Evolutionary conservation across 192 early-diverging fungal species (phyloP).

Genomic region (Coemansia sp.): DNA sequence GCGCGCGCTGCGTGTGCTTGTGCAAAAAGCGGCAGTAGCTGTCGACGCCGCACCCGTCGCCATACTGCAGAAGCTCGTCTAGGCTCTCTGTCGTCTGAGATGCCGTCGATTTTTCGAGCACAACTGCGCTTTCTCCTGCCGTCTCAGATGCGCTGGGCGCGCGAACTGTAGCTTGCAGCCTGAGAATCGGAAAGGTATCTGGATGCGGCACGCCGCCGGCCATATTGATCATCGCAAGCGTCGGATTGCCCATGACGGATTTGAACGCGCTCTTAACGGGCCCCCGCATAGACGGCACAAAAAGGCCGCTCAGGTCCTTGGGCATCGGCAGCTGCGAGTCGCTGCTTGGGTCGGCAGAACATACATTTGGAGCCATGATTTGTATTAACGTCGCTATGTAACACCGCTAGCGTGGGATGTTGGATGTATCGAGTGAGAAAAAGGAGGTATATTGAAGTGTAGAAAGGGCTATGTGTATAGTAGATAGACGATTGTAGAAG

Average conservation of each 20-base stretch:
- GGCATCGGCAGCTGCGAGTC: slow-evolving; percentile 17
- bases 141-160: slow-evolving; percentile 16
- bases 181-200: slow-evolving; percentile 61
- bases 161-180: slow-evolving; percentile 55
- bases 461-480: too few species aligned
- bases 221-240: slow-evolving; percentile 60
- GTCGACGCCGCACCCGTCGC: slow-evolving; percentile 52
- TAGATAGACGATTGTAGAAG: too few species aligned
- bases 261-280: slow-evolving; percentile 50
- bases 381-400: neutral
- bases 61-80: slow-evolving; percentile 60
- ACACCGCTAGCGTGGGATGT: neutral
- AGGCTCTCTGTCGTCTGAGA: slow-evolving; percentile 29
- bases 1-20: slow-evolving; percentile 47
- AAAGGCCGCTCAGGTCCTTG: slow-evolving; percentile 36
- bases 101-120: slow-evolving; percentile 33
- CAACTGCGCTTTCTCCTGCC: slow-evolving; percentile 9
- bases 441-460: too few species aligned
- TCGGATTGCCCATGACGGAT: slow-evolving; percentile 48
- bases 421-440: too few species aligned
- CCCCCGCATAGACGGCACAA: slow-evolving; percentile 37
- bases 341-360: neutral
- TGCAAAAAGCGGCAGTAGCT: slow-evolving; percentile 54
- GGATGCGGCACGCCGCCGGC: slow-evolving; percentile 69
- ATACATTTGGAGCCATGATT: slow-evolving; percentile 3